Evolutionary conservation across 768 basidiomycete genomes (phyloP).

Genomic region (Amanita molliuscula): DNA sequence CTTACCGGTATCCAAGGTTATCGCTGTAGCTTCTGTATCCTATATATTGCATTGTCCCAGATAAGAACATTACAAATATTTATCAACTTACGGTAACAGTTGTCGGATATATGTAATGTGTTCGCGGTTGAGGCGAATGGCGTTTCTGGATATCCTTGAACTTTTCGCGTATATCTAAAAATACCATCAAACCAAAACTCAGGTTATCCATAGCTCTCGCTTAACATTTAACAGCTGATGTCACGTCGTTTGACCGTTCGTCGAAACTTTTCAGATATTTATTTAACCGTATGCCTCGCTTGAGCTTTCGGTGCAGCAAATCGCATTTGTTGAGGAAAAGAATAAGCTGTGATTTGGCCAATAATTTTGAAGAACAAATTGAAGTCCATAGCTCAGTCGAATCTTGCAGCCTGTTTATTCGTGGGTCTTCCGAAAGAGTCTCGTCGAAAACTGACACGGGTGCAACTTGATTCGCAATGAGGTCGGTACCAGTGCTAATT

Average conservation of each 20-base stretch:
- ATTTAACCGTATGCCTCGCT: conserved; percentile 44
- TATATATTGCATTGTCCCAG: conserved; percentile 13
- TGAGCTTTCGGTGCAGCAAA: conserved; percentile 53
- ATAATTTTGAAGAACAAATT: conserved; percentile 54
- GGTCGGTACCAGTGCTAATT: not conserved
- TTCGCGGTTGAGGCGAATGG: conserved; percentile 42
- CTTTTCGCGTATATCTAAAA: conserved; percentile 52
- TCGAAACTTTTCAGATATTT: conserved; percentile 59
- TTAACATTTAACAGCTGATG: conserved; percentile 51
- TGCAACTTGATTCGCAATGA: conserved; percentile 32
- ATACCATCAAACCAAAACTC: not conserved
- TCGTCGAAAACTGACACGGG: conserved; percentile 80
- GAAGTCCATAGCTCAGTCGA: conserved; percentile 64
- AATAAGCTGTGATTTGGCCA: conserved; percentile 50
- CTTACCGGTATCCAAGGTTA: conserved; percentile 46
- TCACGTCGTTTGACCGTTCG: conserved; percentile 57
- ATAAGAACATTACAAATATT: not conserved
- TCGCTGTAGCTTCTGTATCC: conserved; percentile 56
- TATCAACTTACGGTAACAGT: conserved; percentile 48
- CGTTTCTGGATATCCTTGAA: conserved; percentile 58
- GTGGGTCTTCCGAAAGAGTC: conserved; percentile 54
- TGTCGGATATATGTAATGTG: conserved; percentile 57
- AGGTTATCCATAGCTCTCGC: not conserved
- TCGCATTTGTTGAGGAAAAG: conserved; percentile 66
- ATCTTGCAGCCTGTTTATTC: conserved; percentile 66